A percentile compares a stretch with the other conserved stretches of the same genome.
phyloP scores from a whole-genome alignment of 1,284 basidiomycete species.

The Irpex rosettiformis region DNA sequence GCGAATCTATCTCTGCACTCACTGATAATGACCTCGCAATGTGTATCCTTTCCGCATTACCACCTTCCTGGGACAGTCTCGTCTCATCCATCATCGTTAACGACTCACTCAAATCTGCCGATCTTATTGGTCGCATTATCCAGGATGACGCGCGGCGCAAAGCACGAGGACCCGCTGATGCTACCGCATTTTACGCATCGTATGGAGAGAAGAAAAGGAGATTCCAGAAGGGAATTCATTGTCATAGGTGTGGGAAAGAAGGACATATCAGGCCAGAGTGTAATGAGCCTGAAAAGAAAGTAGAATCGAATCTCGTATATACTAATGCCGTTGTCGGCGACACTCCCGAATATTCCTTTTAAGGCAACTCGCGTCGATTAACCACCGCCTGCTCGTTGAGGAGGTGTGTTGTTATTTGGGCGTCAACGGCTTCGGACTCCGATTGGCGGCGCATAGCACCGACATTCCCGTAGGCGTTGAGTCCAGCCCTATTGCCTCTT shows the following conservation, averaged over 20 bases:
- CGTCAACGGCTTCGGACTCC: too few species aligned
- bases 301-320: too few species aligned
- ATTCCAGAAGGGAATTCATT: conserved; percentile 7
- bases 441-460: too few species aligned
- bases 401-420: too few species aligned
- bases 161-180: background rate
- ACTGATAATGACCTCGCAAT: conserved; percentile 7
- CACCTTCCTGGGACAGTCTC: conserved; percentile 6
- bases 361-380: background rate
- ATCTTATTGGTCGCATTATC: conserved; percentile 7
- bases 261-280: conserved; percentile 10
- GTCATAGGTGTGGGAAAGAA: conserved; percentile 12
- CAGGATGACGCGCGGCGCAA: conserved; percentile 6
- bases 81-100: background rate
- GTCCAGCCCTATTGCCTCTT: too few species aligned
- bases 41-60: conserved; percentile 11
- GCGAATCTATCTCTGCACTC: background rate
- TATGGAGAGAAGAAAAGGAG: background rate
- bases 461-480: too few species aligned
- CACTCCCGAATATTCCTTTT: background rate
- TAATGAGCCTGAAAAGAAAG: background rate
- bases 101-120: conserved; percentile 1
- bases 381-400: too few species aligned
- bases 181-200: background rate
- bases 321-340: background rate